phyloP scores from a whole-genome alignment of 2,329 filamentous ascomycete species.

The Tolypocladium tundrense region DNA sequence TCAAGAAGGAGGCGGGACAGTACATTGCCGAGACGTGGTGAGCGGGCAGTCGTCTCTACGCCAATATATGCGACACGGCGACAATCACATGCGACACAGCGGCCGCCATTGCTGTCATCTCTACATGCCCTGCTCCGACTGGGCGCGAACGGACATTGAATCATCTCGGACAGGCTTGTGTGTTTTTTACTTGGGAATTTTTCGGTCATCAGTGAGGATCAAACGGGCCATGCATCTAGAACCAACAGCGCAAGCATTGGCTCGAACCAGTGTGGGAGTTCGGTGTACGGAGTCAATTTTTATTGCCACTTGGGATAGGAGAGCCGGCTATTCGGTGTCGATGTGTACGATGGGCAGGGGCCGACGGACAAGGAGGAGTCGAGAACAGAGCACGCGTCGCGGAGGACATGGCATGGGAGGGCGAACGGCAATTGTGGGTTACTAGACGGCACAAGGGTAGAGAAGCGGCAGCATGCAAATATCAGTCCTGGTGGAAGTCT shows the following conservation, averaged over 20 bases:
- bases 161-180: background rate
- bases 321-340: background rate
- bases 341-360: background rate
- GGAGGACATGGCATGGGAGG: no score
- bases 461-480: background rate
- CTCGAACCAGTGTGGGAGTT: background rate
- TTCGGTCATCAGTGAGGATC: background rate
- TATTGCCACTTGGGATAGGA: background rate
- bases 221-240: background rate
- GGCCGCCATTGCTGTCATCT: background rate
- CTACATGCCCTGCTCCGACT: no score
- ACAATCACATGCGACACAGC: background rate
- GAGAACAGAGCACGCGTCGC: background rate
- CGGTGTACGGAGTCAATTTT: background rate
- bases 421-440: no score
- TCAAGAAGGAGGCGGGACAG: constrained; percentile 86
- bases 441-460: background rate
- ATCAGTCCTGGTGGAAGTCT: no score
- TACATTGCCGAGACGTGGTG: constrained; percentile 82
- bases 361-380: background rate
- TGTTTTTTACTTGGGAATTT: background rate
- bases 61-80: no score
- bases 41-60: background rate
- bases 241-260: background rate
- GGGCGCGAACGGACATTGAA: background rate